Conservation (phyloP, 495 filamentous ascomycete genomes). For the Penicillium riverlandense region DNA sequence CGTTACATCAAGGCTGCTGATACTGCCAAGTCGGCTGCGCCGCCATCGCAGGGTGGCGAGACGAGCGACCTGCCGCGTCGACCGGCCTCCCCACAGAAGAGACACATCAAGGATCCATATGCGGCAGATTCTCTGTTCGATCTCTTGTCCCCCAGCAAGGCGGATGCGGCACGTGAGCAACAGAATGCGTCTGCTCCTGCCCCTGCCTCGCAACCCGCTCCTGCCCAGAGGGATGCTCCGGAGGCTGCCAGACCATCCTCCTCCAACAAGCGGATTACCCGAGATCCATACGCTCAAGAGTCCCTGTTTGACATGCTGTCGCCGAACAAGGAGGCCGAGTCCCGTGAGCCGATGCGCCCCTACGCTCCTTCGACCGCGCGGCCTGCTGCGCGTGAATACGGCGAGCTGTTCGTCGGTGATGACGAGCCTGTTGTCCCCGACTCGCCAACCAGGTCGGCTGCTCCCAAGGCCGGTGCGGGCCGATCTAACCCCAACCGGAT, state of each 20-base stretch:
- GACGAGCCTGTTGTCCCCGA: slow-evolving; percentile 31
- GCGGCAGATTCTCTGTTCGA: slow-evolving; percentile 17
- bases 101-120: slow-evolving; percentile 17
- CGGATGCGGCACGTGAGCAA: slow-evolving; percentile 3
- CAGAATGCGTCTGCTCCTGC: too few species aligned
- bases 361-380: slow-evolving; percentile 45
- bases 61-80: not conserved
- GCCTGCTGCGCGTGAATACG: slow-evolving; percentile 54
- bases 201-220: too few species aligned
- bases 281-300: slow-evolving; percentile 15
- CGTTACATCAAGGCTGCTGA: slow-evolving; percentile 54
- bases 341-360: slow-evolving; percentile 20
- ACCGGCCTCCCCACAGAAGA: slow-evolving; percentile 11
- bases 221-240: not conserved
- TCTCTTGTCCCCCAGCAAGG: slow-evolving; percentile 18
- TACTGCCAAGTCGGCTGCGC: slow-evolving; percentile 8
- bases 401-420: slow-evolving; percentile 55
- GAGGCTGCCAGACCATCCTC: slow-evolving; percentile 26
- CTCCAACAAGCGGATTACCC: slow-evolving; percentile 12
- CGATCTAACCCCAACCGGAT: slow-evolving; percentile 58
- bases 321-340: slow-evolving; percentile 12
- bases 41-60: not conserved
- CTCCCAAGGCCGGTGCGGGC: slow-evolving; percentile 53
- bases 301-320: slow-evolving; percentile 20
- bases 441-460: slow-evolving; percentile 40